A percentile compares a stretch with the other conserved stretches of the same genome.
phyloP scores from a whole-genome alignment of 2,329 filamentous ascomycete species.

The Magnaporthales sp. region DNA sequence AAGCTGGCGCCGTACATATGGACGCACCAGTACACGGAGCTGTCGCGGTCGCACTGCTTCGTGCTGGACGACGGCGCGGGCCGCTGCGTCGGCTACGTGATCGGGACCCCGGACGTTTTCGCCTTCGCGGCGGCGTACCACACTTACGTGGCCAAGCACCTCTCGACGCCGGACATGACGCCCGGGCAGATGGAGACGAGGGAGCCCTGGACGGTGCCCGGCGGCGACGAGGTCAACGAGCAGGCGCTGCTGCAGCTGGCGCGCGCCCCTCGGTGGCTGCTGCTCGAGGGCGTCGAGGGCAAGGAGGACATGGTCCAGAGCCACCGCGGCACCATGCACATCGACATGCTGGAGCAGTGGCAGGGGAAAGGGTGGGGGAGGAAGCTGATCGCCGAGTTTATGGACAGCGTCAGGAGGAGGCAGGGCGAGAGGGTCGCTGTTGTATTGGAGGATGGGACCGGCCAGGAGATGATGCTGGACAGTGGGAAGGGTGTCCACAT shows the following conservation, averaged over 20 bases:
- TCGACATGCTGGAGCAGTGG: conserved; percentile 33
- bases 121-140: conserved; percentile 28
- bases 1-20: conserved; percentile 39
- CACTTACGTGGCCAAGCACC: conserved; percentile 27
- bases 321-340: conserved; percentile 38
- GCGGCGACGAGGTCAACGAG: conserved; percentile 26
- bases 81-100: conserved; percentile 38
- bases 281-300: conserved; percentile 24
- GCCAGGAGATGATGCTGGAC: conserved; percentile 12
- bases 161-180: conserved; percentile 10
- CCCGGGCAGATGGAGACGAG: conserved; percentile 19
- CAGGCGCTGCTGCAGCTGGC: conserved; percentile 30
- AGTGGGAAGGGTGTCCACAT: conserved; percentile 32
- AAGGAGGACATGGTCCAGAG: conserved; percentile 23
- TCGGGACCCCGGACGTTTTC: conserved; percentile 33
- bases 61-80: conserved; percentile 39
- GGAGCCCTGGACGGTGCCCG: conserved; percentile 28
- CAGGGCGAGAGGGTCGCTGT: background rate
- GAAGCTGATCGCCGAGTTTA: conserved; percentile 29
- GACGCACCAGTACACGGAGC: conserved; percentile 40
- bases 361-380: conserved; percentile 36
- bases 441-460: conserved; percentile 4
- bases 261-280: conserved; percentile 29
- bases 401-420: conserved; percentile 24
- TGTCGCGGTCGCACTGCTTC: conserved; percentile 34